A percentile compares a stretch with the other conserved stretches of the same genome.
phyloP scores from a whole-genome alignment of 495 filamentous ascomycete species.

The Daldinia childiae region DNA sequence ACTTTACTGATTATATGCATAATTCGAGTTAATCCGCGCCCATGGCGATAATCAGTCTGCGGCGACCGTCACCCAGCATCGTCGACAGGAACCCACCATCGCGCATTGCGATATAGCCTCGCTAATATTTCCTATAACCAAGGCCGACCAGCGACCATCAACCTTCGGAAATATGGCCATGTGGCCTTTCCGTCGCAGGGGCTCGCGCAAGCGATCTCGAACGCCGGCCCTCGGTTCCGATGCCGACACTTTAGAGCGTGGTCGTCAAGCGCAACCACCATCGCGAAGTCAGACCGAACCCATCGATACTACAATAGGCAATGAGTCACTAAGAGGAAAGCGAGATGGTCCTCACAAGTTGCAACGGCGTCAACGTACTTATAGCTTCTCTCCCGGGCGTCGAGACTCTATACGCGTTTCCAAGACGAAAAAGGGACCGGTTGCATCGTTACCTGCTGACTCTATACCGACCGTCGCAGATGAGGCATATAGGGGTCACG shows the following conservation, averaged over 20 bases:
- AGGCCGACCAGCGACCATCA: conserved; percentile 14
- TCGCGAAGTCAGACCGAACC: conserved; percentile 54
- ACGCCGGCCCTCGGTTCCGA: conserved; percentile 51
- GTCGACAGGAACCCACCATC: conserved; percentile 37
- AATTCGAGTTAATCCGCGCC: conserved; percentile 42
- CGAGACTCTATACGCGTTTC: conserved; percentile 56
- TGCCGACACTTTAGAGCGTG: conserved; percentile 37
- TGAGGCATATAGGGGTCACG: conserved; percentile 33
- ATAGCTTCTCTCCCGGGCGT: conserved; percentile 64
- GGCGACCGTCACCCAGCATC: conserved; percentile 38
- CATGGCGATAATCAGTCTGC: conserved; percentile 47
- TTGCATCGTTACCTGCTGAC: conserved; percentile 44
- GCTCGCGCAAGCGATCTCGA: conserved; percentile 57
- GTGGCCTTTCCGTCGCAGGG: conserved; percentile 81
- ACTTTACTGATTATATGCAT: conserved; percentile 33
- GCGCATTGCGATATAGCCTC: conserved; percentile 40
- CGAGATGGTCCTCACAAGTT: conserved; percentile 58
- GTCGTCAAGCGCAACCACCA: conserved; percentile 42
- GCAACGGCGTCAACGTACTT: conserved; percentile 57
- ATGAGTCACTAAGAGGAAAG: conserved; percentile 31
- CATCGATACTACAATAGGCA: conserved; percentile 34
- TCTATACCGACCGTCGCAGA: conserved; percentile 2
- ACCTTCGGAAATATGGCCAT: conserved; percentile 67
- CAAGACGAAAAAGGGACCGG: conserved; percentile 44
- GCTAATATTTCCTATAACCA: conserved; percentile 24